These are phyloP conservation scores for Salix koriyanagi DNA, from an alignment of 345 rosid species.

Conservation along the genomic window DNA sequence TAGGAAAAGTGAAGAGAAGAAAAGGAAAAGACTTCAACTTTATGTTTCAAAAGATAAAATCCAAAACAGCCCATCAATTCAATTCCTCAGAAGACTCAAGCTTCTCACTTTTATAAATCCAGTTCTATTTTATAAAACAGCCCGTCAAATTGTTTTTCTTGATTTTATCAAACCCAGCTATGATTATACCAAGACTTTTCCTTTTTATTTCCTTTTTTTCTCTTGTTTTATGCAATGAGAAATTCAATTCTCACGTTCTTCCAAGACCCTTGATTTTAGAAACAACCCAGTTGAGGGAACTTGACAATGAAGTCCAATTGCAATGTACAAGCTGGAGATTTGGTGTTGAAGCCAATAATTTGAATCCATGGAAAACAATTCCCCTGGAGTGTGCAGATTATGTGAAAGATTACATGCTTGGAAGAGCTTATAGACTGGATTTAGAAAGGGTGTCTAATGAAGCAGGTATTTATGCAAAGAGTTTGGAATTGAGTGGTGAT, in stretches of 20 bases:
- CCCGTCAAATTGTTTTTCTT: too few relatives aligned
- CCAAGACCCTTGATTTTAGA: slow-evolving; percentile 60
- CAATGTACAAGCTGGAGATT: slow-evolving; percentile 92
- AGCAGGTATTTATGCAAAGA: slow-evolving; percentile 56
- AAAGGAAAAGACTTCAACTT: too few relatives aligned
- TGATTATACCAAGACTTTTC: slow-evolving; percentile 35
- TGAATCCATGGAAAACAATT: slow-evolving; percentile 74
- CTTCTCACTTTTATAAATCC: too few relatives aligned
- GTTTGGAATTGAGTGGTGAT: slow-evolving; percentile 45
- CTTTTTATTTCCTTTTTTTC: slow-evolving; percentile 35
- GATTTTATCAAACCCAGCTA: slow-evolving; percentile 1
- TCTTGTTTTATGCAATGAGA: slow-evolving; percentile 36
- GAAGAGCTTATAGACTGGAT: slow-evolving; percentile 58
- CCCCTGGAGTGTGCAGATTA: slow-evolving; percentile 68
- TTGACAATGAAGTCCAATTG: slow-evolving; percentile 43
- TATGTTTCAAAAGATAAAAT: too few relatives aligned
- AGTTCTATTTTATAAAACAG: too few relatives aligned
- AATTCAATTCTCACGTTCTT: slow-evolving; percentile 30
- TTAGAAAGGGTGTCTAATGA: slow-evolving; percentile 59
- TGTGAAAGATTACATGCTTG: slow-evolving; percentile 60
- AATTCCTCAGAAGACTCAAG: too few relatives aligned
- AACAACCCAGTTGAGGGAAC: slow-evolving; percentile 24
- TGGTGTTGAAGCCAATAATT: slow-evolving; percentile 73
- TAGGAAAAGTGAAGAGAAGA: too few relatives aligned
- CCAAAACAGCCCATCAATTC: too few relatives aligned